Evolutionary conservation across 495 filamentous ascomycete species (phyloP).

Genomic region (Lasiosphaeria hispida): DNA sequence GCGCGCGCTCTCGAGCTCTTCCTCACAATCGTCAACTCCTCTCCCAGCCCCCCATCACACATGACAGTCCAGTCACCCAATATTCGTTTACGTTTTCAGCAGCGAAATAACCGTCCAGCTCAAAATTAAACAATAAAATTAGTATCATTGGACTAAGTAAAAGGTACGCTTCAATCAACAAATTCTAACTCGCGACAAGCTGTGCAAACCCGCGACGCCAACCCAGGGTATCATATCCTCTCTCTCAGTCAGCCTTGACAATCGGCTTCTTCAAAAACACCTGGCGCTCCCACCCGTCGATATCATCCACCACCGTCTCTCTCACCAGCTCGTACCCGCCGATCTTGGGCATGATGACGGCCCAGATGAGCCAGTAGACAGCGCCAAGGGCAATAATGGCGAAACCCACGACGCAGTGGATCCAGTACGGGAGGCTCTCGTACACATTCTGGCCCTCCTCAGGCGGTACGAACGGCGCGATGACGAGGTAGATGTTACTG

Average conservation of each 20-base stretch:
- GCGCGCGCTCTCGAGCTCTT: too few species aligned
- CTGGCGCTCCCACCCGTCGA: conserved; percentile 44
- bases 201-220: too few species aligned
- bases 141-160: too few species aligned
- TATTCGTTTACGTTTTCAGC: too few species aligned
- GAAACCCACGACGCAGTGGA: conserved; percentile 47
- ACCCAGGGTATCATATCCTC: too few species aligned
- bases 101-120: too few species aligned
- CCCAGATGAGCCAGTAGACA: conserved; percentile 73
- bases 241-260: neutral
- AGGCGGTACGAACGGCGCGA: conserved; percentile 46
- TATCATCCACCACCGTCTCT: conserved; percentile 38
- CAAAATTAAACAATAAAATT: too few species aligned
- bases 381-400: conserved; percentile 47
- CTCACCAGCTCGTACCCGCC: conserved; percentile 60
- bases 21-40: too few species aligned
- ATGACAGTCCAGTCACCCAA: too few species aligned
- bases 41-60: too few species aligned
- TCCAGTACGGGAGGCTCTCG: conserved; percentile 42
- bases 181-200: too few species aligned
- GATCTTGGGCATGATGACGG: conserved; percentile 57
- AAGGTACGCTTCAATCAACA: too few species aligned
- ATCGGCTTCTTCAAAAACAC: conserved; percentile 30
- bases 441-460: conserved; percentile 42
- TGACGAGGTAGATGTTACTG: conserved; percentile 47